Evolutionary conservation across 2,329 filamentous ascomycete species (phyloP).

Genomic region (Paecilomyces niveus): DNA sequence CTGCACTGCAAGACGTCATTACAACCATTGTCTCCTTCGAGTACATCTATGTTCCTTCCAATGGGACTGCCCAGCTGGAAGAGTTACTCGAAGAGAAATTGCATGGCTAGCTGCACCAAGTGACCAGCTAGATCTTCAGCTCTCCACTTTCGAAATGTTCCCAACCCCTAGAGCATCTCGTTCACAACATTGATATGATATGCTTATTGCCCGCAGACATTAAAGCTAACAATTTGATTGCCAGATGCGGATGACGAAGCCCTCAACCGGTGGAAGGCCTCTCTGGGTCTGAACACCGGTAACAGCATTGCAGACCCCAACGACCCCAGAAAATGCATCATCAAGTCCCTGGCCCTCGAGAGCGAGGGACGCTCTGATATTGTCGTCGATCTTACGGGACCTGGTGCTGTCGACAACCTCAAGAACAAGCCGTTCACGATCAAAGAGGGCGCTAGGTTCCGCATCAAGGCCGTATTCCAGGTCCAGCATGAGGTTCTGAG

Average conservation of each 20-base stretch:
- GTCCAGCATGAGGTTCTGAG: conserved; percentile 96
- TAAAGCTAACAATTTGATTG: conserved; percentile 13
- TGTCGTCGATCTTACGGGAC: conserved; percentile 73
- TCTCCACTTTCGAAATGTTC: neutral
- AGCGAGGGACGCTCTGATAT: conserved; percentile 76
- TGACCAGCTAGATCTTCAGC: neutral
- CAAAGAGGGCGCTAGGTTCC: conserved; percentile 90
- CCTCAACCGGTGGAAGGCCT: conserved; percentile 95
- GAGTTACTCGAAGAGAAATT: neutral
- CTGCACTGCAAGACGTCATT: neutral
- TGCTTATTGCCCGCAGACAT: neutral
- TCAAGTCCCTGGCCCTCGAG: conserved; percentile 83
- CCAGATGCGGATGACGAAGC: conserved; percentile 75
- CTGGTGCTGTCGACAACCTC: conserved; percentile 67
- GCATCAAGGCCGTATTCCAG: conserved; percentile 89
- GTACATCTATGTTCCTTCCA: neutral
- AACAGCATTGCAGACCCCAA: conserved; percentile 65
- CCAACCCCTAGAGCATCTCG: too few relatives aligned
- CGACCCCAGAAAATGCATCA: conserved; percentile 87
- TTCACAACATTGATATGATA: too few relatives aligned
- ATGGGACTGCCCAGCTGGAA: neutral
- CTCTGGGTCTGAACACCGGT: conserved; percentile 73
- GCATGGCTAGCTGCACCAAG: neutral
- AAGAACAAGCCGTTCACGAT: conserved; percentile 94
- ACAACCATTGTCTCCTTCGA: neutral